A percentile compares a stretch with the other conserved stretches of the same genome.
Conservation (phyloP, 345 rosid genomes). For the Physaria fendleri region DNA sequence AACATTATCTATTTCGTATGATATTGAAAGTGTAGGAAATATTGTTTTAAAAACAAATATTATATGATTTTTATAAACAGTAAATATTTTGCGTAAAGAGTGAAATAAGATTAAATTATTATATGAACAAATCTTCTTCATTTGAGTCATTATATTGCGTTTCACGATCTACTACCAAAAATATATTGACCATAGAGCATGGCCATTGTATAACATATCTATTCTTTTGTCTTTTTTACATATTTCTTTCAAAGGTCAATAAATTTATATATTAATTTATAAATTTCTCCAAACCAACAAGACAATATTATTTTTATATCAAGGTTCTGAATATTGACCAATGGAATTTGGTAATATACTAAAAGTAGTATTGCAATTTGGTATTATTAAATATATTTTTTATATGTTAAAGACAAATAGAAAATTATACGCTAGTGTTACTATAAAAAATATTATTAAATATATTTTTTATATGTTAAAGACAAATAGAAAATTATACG, state of each 20-base stretch:
- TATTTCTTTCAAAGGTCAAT: background rate
- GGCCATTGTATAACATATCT: background rate
- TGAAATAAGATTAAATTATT: background rate
- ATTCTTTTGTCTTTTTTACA: background rate
- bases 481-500: too few species aligned
- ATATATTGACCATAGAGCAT: background rate
- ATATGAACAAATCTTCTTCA: background rate
- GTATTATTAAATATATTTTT: too few species aligned
- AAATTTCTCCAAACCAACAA: background rate
- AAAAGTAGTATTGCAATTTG: background rate
- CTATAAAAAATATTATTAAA: too few species aligned
- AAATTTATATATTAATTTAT: background rate
- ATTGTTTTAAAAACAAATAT: background rate
- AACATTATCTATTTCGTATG: background rate
- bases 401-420: background rate
- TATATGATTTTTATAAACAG: background rate
- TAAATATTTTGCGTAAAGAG: background rate
- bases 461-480: background rate
- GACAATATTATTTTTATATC: background rate
- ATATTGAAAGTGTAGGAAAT: background rate
- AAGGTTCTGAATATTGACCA: conserved; percentile 3
- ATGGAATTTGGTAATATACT: background rate
- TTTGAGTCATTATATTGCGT: too few species aligned
- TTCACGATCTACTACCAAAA: too few species aligned
- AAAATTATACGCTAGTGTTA: too few species aligned